Base-by-base conservation (phyloP, 2,329 filamentous ascomycete genomes). In the Paraphaeosphaeria sporulosa region DNA sequence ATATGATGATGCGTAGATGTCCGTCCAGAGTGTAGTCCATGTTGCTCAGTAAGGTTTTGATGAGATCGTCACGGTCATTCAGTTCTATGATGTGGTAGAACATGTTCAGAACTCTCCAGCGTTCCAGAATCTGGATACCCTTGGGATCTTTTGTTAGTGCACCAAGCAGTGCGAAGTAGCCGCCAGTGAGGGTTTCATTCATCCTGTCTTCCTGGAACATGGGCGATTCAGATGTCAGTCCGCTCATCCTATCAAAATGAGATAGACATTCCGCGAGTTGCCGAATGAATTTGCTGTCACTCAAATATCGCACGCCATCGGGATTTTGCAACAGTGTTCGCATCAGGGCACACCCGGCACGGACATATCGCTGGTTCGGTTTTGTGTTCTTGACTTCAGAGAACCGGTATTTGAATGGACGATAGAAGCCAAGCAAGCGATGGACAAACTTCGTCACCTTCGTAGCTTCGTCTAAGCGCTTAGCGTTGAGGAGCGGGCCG, bases 61-160 rank as follows among this genome's bases (percentile, higher is more conserved):
- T 93, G 60, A 99, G 83, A 75, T 99, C 95, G 48, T 94, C 93
- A 2, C 95, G 90, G 76, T 95, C 91, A 69, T 91, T 93, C 47
- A 97, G 84, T 72, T 98, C 94, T 59, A 97, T 87, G 62, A 99
- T 97, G 78, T 98, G 95, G 75, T 99, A 99, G 84, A 98, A 96
- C 93, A 99, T 99, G 78, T 98, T 98, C 80, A 97, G 94, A 85
- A 99, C 96, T 69, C 93, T 92, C 94, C 95, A 98, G 69, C 93
- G 85, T 76, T 98, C 94, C 73, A 99, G 87, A 80, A 99, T 94
- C 62, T 90, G 88, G 25, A 98, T 84, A 0, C 95, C 95, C 68
- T 90, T 92, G 0, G 86, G 81, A 70, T 97, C 93, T 55, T 90
- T 90, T 69, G 91, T 98, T 59, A 99, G 80, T 12, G 92, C 89